phyloP scores from a whole-genome alignment of 2,329 filamentous ascomycete genomes.

The Harringtonia aguacate region DNA sequence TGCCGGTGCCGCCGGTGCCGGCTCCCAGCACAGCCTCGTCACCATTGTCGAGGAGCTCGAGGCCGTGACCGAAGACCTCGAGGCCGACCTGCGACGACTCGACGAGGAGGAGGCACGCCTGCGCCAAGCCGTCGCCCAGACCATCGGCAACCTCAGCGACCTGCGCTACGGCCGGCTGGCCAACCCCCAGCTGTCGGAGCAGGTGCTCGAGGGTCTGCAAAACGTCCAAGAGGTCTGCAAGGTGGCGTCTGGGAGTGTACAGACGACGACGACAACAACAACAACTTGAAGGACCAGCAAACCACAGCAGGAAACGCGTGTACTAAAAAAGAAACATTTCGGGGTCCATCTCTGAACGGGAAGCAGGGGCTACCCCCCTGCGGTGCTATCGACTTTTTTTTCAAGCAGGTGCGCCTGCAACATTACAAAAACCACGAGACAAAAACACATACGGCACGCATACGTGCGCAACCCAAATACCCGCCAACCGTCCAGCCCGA shows the following conservation, averaged over 20 bases:
- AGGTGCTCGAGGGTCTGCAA: slow-evolving; percentile 56
- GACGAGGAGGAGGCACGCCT: slow-evolving; percentile 53
- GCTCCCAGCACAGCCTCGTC: slow-evolving; percentile 30
- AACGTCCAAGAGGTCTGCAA: slow-evolving; percentile 55
- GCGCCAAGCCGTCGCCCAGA: slow-evolving; percentile 50
- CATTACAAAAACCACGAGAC: too few species aligned
- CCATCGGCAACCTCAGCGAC: slow-evolving; percentile 67
- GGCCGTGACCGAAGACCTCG: slow-evolving; percentile 51
- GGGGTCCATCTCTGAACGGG: too few species aligned
- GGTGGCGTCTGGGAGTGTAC: slow-evolving; percentile 5
- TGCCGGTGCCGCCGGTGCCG: background rate
- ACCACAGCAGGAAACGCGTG: too few species aligned
- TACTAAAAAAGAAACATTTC: background rate
- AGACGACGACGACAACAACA: background rate
- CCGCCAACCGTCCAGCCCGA: too few species aligned
- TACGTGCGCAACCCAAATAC: too few species aligned
- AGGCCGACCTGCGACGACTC: slow-evolving; percentile 55
- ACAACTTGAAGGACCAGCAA: background rate
- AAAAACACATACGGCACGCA: too few species aligned
- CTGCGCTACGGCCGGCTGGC: slow-evolving; percentile 69
- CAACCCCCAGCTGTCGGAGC: slow-evolving; percentile 50
- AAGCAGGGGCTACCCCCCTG: too few species aligned
- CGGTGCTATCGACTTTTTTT: too few species aligned
- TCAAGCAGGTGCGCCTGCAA: too few species aligned
- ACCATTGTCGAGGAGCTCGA: slow-evolving; percentile 62